A percentile compares a stretch with the other conserved stretches of the same genome.
These are phyloP conservation scores for Radiomyces spectabilis DNA, from an alignment of 192 early-diverging fungal genomes.

Conservation along the genomic window DNA sequence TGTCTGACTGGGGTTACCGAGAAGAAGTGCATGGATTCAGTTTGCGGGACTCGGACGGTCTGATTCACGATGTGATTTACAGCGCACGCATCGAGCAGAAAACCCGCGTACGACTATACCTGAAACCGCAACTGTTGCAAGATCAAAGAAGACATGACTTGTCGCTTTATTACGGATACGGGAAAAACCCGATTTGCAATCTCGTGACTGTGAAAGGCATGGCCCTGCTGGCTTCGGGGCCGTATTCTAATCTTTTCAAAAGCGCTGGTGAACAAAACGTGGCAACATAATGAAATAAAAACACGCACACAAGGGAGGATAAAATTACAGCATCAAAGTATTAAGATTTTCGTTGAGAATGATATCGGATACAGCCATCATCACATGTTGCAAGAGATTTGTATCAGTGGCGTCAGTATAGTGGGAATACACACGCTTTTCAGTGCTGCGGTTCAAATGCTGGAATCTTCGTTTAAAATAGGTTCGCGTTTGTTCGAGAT, in stretches of 20 bases:
- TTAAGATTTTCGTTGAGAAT: conserved; percentile 36
- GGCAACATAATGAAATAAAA: neutral
- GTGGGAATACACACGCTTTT: conserved; percentile 45
- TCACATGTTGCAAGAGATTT: conserved; percentile 37
- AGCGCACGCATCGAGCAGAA: neutral
- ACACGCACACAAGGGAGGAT: neutral
- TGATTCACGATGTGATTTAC: neutral
- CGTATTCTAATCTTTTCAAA: neutral
- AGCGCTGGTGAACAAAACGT: no score
- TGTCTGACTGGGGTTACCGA: no score
- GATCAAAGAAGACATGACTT: neutral
- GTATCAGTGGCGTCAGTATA: conserved; percentile 48
- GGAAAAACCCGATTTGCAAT: conserved; percentile 6
- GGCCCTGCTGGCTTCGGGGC: neutral
- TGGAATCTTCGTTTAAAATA: conserved; percentile 40
- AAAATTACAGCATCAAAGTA: conserved; percentile 17
- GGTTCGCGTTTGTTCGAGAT: conserved; percentile 18
- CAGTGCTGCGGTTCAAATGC: conserved; percentile 31
- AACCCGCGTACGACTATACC: neutral
- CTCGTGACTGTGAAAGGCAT: neutral
- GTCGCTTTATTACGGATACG: conserved; percentile 6
- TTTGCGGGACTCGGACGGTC: neutral
- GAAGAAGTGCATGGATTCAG: neutral
- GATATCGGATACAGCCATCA: conserved; percentile 38
- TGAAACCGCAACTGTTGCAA: neutral